Base-by-base conservation (phyloP, 768 basidiomycete genomes). In the Tulasnella sp. region DNA sequence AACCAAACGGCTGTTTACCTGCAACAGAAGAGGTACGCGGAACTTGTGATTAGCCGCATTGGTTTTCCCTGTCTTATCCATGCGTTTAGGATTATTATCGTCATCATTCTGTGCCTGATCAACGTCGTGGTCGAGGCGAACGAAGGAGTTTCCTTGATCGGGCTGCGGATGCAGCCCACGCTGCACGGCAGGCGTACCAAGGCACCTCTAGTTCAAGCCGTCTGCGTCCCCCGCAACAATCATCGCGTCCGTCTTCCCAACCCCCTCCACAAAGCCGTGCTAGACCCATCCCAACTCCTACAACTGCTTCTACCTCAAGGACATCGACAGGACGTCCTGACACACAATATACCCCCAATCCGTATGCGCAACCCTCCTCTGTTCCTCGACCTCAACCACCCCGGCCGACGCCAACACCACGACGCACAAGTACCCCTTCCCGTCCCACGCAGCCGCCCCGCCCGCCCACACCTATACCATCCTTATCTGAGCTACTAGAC, bases 401-500 rank as follows among this genome's bases (percentile, higher is more conserved):
- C 2, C 60, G 58, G 2, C 65, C 42, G 55, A 57, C 62, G n/a
- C 59, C 65, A 40, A 60, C 65, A 43, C 36, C 59, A 53, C 68
- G n/a, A n/a, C n/a, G n/a, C n/a, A n/a, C 73, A 4, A 62, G 74
- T 9, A 57, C 62, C 8, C 56, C 62, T 17, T 74, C 77, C 15
- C 55, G 56, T 6, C 61, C 74, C 11, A 68, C 74, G 36, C 65
- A 68, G 4, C 63, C 70, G 2, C 59, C 64, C 14, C 60, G 65
- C 67, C 79, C 51, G 65, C 76, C 71, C 4, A 68, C 67, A 6
- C 68, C 71, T 5, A 65, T 72, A 2, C 86, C 86, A 8, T 71
- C 83, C 41, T 77, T 94, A 32, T 75, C 85, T 61, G 73, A 79
- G 36, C 73, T 96, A 3, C 72, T 93, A 1, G 70, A 72, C 0